Evolutionary conservation across 2,329 filamentous ascomycete species (phyloP), one percentile per base, ranked within the genome.

Genomic region (Geosmithia flava): DNA sequence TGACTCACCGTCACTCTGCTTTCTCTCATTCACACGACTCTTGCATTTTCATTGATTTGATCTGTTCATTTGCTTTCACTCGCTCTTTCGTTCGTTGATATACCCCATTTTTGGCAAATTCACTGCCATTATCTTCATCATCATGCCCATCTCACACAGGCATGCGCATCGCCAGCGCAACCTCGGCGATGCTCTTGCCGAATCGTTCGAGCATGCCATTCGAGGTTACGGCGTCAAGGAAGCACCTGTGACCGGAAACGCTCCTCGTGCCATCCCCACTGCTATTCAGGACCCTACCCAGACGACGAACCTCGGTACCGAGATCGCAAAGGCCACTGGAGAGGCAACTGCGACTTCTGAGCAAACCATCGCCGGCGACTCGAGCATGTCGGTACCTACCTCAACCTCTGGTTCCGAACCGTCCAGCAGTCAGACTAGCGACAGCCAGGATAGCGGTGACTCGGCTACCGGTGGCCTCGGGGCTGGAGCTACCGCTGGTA

Each of bases 401-500:
- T 55, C 55, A 6, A 49, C 56, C 4, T 11, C 33, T n/a, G 7
- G 16, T 15, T 37, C 23, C 1, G 23, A 33, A 23, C 4, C 44
- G 17, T n/a, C 1, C n/a, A 54, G 50, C 2, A 49, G 46, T 13
- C 15, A 44, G 20, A 48, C 39, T 15, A n/a, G 39, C n/a, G 29
- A 27, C 45, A 37, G 39, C 46, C 15, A 46, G 40, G 13, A 37
- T 20, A 19, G 48, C 11, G 20, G 20, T 13, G 16, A 19, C 17
- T 29, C 44, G 17, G 47, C 52, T 13, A 20, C 27, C 37, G 45
- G 42, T 30, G 30, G 33, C n/a, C 33, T 13, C 19, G 44, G 41
- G 45, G 52, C 63, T 8, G 74, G 67, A 29, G 62, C 67, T 42
- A 93, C 88, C 65, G 90, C 88, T 42, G 93, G 93, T 51, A 77